Evolutionary conservation across 1,284 basidiomycete species (phyloP), one percentile per base, ranked within the genome.

Genomic region (Filobasidium uniguttulatum): DNA sequence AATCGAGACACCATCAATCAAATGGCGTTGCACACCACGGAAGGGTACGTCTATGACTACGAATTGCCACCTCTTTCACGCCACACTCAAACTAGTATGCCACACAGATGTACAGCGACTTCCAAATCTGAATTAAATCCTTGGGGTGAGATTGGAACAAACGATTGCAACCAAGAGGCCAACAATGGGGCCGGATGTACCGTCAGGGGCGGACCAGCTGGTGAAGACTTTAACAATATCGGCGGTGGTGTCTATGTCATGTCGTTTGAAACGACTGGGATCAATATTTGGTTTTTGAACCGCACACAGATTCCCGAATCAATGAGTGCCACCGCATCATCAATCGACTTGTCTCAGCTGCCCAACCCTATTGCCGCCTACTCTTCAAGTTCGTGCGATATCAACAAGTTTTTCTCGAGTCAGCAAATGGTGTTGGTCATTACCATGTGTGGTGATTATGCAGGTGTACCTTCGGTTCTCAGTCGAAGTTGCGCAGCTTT

Each of bases 261-360:
- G 5, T 82, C 85, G 65, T 78, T 78, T 57, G 79, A 81, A 1
- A 65, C n/a, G n/a, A n/a, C n/a, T n/a, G 60, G 55, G 15, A 63
- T 66, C 57, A 80, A 77, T 8, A 74, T 86, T 46, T 87, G 84
- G 85, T 85, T 83, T 71, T 81, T 83, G 66, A 66, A 73, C 48
- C 76, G 83, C 33, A 63, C 73, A 5, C 69, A 72, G 37, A 72
- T 87, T 26, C 83, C 84, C 0, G 60, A 59, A 9, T 66, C 71
- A 3, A 59, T 86, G 25, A 72, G 73, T 2, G 71, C 70, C 60
- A 75, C 54, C n/a, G 70, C 72, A 3, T 76, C 54, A 52, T 71
- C 70, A 10, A 72, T 86, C 57, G 78, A 85, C 65, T 81, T 80
- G 0, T 66, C 74, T 5, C 69, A 72, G 2, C 72, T 87, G 3